phyloP scores from a whole-genome alignment of 345 rosid genomes.

The Brassica rapa region DNA sequence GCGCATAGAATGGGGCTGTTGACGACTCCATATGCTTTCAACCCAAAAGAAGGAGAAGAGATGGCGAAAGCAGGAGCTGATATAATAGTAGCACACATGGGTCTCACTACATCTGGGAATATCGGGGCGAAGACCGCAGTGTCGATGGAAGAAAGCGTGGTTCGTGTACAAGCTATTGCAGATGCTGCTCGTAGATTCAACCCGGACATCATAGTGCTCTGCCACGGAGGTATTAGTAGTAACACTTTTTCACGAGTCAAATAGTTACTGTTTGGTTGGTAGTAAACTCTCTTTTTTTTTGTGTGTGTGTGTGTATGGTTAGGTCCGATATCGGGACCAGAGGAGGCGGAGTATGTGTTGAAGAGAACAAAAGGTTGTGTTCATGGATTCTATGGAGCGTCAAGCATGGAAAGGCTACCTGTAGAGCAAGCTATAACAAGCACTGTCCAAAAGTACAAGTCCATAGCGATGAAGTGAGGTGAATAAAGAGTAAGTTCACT shows the following conservation, averaged over 20 bases:
- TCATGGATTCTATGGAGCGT: constrained; percentile 96
- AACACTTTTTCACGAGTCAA: background rate
- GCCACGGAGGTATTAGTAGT: constrained; percentile 79
- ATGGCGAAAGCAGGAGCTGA: constrained; percentile 97
- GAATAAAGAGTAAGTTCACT: background rate
- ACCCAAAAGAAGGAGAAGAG: constrained; percentile 65
- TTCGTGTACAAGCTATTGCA: constrained; percentile 79
- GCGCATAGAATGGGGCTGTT: constrained; percentile 86
- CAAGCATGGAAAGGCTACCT: constrained; percentile 95
- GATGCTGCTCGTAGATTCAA: constrained; percentile 73
- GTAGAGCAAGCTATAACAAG: constrained; percentile 80
- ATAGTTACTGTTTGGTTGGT: background rate
- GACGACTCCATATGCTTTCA: constrained; percentile 92
- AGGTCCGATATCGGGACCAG: constrained; percentile 88
- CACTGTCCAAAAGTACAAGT: constrained; percentile 74
- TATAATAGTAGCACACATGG: constrained; percentile 97
- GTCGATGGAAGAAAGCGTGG: constrained; percentile 75
- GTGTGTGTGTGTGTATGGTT: constrained; percentile 8
- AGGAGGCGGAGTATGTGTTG: constrained; percentile 72
- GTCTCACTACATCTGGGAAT: constrained; percentile 83
- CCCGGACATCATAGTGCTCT: constrained; percentile 62
- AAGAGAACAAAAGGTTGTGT: constrained; percentile 69
- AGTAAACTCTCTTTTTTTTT: background rate
- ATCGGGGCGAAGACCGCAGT: constrained; percentile 90
- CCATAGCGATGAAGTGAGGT: constrained; percentile 51